Evolutionary conservation across 352 stramenopile species (phyloP).

Genomic region (Globisporangium nagaii): DNA sequence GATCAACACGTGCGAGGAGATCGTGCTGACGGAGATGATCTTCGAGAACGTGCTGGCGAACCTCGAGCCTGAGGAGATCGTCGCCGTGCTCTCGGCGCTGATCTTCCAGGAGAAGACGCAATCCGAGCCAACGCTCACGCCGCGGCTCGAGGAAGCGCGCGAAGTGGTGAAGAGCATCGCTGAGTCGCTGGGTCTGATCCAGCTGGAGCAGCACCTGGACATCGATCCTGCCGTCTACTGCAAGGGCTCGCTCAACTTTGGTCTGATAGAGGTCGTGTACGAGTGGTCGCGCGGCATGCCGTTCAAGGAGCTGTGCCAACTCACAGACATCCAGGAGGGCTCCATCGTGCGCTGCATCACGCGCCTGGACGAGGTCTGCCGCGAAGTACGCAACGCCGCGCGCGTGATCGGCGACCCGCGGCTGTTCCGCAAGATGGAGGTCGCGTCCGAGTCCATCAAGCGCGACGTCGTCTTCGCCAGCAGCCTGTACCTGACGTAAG

Average conservation of each 20-base stretch:
- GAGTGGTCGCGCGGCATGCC: slow-evolving; percentile 97
- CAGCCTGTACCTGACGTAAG: slow-evolving; percentile 90
- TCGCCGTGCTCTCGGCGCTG: slow-evolving; percentile 93
- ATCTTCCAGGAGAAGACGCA: slow-evolving; percentile 96
- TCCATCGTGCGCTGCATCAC: slow-evolving; percentile 97
- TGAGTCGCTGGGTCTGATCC: slow-evolving; percentile 73
- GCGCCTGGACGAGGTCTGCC: slow-evolving; percentile 96
- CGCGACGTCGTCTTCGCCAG: slow-evolving; percentile 97
- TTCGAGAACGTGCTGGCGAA: slow-evolving; percentile 97
- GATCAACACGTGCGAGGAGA: slow-evolving; percentile 97
- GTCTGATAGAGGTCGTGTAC: slow-evolving; percentile 93
- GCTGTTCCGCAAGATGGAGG: slow-evolving; percentile 97
- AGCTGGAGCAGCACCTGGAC: slow-evolving; percentile 76
- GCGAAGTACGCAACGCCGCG: slow-evolving; percentile 95
- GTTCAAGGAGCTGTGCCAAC: slow-evolving; percentile 94
- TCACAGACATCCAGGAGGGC: slow-evolving; percentile 97
- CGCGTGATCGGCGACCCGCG: slow-evolving; percentile 93
- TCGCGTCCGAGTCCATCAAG: slow-evolving; percentile 95
- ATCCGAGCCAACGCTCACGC: slow-evolving; percentile 67
- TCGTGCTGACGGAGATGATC: slow-evolving; percentile 98
- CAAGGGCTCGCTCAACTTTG: slow-evolving; percentile 94
- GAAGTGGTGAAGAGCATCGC: slow-evolving; percentile 87
- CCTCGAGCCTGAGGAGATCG: slow-evolving; percentile 96
- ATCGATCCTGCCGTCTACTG: slow-evolving; percentile 91
- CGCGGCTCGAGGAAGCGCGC: slow-evolving; percentile 65